A percentile compares a stretch with the other conserved stretches of the same genome.
These are phyloP conservation scores for Curvularia hawaiiensis DNA, from an alignment of 2,329 filamentous ascomycete species.

Conservation along the genomic window DNA sequence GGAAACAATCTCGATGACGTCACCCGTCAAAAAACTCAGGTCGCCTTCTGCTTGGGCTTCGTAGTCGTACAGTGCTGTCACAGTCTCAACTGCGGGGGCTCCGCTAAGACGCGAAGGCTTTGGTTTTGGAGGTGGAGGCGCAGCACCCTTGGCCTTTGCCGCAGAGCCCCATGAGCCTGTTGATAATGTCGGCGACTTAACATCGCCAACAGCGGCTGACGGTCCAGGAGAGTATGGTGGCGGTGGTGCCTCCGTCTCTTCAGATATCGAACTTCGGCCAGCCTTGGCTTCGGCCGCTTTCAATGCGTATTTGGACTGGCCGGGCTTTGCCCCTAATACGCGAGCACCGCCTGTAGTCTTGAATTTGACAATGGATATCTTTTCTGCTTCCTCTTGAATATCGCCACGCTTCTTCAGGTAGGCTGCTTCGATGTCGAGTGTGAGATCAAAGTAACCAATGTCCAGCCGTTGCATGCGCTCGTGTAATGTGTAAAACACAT, in stretches of 20 bases:
- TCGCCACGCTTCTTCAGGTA: conserved; percentile 89
- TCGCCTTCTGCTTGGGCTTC: conserved; percentile 95
- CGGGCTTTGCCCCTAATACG: conserved; percentile 40
- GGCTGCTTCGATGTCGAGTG: conserved; percentile 86
- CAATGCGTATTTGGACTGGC: conserved; percentile 46
- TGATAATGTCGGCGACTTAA: conserved; percentile 39
- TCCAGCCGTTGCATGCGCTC: conserved; percentile 98
- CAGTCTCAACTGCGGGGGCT: conserved; percentile 71
- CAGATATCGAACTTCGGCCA: conserved; percentile 38
- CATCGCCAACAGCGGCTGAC: conserved; percentile 22
- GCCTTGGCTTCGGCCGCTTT: conserved; percentile 48
- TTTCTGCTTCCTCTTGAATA: conserved; percentile 83
- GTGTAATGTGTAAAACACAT: conserved; percentile 98
- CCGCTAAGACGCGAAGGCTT: conserved; percentile 75
- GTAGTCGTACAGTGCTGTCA: conserved; percentile 93
- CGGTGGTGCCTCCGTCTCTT: conserved; percentile 44
- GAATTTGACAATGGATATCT: conserved; percentile 84
- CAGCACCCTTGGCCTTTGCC: conserved; percentile 55
- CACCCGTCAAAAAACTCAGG: conserved; percentile 85
- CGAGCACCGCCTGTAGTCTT: conserved; percentile 75
- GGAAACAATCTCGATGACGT: conserved; percentile 84
- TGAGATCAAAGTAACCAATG: conserved; percentile 96
- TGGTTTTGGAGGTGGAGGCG: conserved; percentile 57
- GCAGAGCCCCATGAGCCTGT: conserved; percentile 50
- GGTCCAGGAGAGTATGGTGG: conserved; percentile 49